Percentiles rank a stretch among this genome's conserved stretches.
Conservation (phyloP, 2,329 filamentous ascomycete species). For the Arthrobotrys sphaeroides region DNA sequence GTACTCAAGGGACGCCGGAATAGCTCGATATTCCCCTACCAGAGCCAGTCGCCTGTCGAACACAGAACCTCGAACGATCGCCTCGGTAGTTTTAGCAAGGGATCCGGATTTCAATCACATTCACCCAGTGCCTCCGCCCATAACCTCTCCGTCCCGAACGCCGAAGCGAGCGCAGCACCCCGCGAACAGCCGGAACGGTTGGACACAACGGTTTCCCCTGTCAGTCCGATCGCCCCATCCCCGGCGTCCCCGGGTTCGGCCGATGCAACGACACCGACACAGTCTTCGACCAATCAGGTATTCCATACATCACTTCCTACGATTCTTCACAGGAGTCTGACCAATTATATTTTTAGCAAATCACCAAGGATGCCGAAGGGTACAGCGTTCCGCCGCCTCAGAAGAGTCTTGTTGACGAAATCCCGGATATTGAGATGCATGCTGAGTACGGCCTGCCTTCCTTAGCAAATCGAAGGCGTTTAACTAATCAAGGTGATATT, state of each 20-base stretch:
- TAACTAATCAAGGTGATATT: conserved; percentile 57
- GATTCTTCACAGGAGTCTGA: background rate
- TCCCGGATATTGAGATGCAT: conserved; percentile 60
- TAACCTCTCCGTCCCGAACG: conserved; percentile 44
- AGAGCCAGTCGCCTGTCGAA: conserved; percentile 54
- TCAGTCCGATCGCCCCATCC: conserved; percentile 14
- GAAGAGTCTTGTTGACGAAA: conserved; percentile 64
- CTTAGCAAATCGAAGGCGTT: background rate
- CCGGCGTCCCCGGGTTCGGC: conserved; percentile 27
- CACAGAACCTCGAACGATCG: conserved; percentile 51
- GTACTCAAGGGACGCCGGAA: conserved; percentile 58
- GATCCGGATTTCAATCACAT: conserved; percentile 18
- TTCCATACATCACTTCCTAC: background rate
- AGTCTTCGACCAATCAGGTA: conserved; percentile 38
- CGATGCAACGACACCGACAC: conserved; percentile 32
- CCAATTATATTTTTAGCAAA: conserved; percentile 54
- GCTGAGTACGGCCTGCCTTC: conserved; percentile 52
- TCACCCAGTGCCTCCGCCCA: conserved; percentile 40
- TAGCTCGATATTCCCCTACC: conserved; percentile 56
- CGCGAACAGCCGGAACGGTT: conserved; percentile 34
- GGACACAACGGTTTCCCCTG: conserved; percentile 20
- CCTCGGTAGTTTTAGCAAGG: conserved; percentile 42
- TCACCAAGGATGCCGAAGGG: conserved; percentile 76
- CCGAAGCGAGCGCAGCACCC: conserved; percentile 10
- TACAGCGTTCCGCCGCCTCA: conserved; percentile 75